phyloP scores from a whole-genome alignment of 2,329 filamentous ascomycete species.

The Akanthomyces uredinophilus region DNA sequence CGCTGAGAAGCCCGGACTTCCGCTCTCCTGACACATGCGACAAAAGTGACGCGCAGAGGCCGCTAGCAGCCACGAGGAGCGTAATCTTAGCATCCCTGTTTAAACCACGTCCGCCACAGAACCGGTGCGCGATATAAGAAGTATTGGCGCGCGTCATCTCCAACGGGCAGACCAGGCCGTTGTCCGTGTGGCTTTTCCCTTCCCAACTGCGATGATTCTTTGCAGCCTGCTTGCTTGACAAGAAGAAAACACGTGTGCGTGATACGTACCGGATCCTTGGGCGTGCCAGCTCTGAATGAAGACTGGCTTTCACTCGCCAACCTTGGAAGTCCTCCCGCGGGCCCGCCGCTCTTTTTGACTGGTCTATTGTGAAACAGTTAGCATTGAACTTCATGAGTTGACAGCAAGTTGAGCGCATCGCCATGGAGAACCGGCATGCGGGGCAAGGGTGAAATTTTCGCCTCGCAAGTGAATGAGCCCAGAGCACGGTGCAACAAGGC shows the following conservation, averaged over 20 bases:
- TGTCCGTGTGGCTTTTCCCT: background rate
- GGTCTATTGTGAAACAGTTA: slow-evolving; percentile 46
- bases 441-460: slow-evolving; percentile 7
- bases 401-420: background rate
- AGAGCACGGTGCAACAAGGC: background rate
- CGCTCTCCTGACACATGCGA: background rate
- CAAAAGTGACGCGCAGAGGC: slow-evolving; percentile 1
- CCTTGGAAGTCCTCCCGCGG: slow-evolving; percentile 63
- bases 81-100: background rate
- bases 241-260: background rate
- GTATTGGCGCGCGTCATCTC: background rate
- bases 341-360: slow-evolving; percentile 64
- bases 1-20: background rate
- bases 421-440: background rate
- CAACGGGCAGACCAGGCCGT: background rate
- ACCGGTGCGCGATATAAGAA: slow-evolving; percentile 5
- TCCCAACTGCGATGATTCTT: background rate
- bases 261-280: slow-evolving; percentile 48
- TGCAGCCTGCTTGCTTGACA: background rate
- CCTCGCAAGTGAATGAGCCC: background rate
- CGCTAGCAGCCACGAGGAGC: background rate
- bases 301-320: slow-evolving; percentile 59
- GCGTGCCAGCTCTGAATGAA: slow-evolving; percentile 52
- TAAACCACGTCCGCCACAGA: background rate
- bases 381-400: background rate